Evolutionary conservation across 2,329 filamentous ascomycete genomes (phyloP).

Genomic region (Fusarium anguioides): DNA sequence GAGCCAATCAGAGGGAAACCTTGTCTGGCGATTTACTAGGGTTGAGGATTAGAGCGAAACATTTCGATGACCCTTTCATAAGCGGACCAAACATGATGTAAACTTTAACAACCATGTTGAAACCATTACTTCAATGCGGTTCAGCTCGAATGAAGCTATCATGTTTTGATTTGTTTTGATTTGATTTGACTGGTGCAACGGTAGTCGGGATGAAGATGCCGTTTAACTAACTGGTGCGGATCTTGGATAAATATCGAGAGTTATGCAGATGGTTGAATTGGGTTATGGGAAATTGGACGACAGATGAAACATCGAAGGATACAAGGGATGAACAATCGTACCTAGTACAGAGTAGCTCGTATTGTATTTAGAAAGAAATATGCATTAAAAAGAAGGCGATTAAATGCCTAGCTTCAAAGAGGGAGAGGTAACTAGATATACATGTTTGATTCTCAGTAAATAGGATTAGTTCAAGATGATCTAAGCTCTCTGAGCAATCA

Average conservation of each 20-base stretch:
- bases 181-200: neutral
- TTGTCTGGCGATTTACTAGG: neutral
- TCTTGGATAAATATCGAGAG: neutral
- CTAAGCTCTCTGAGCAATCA: neutral
- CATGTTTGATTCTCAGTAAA: too few species aligned
- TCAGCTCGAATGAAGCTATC: neutral
- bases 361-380: too few species aligned
- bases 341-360: too few species aligned
- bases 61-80: neutral
- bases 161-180: neutral
- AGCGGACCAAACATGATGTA: slow-evolving; percentile 21
- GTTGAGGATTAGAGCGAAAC: slow-evolving; percentile 1
- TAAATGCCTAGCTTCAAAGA: too few species aligned
- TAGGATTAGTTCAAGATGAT: too few species aligned
- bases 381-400: neutral
- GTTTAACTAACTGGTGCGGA: neutral
- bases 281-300: neutral
- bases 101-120: neutral
- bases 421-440: neutral
- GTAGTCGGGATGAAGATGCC: neutral
- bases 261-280: neutral
- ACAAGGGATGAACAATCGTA: too few species aligned
- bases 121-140: neutral
- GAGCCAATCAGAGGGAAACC: slow-evolving; percentile 8
- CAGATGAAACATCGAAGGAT: neutral